Conservation (phyloP, 371 early-diverging fungal genomes). For the Synchytrium microbalum region DNA sequence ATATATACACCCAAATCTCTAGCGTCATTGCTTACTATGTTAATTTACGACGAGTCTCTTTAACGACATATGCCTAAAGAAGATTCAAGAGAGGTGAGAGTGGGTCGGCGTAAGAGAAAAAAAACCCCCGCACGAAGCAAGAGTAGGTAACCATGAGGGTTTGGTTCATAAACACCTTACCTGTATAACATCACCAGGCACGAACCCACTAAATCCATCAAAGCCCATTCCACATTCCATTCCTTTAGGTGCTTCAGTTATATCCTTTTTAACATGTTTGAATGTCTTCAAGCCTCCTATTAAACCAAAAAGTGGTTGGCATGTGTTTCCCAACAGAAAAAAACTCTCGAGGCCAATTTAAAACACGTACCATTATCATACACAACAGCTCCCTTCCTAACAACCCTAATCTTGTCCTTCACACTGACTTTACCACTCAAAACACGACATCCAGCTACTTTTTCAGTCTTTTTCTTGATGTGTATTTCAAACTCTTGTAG, state of each 20-base stretch:
- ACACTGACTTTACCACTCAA: conserved; percentile 62
- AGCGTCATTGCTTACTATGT: too few relatives aligned
- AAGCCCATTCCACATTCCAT: conserved; percentile 88
- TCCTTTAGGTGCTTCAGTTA: conserved; percentile 79
- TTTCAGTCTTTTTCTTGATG: conserved; percentile 52
- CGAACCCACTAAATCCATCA: conserved; percentile 63
- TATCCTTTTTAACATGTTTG: conserved; percentile 78
- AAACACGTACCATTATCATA: conserved; percentile 42
- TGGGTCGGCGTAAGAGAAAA: too few relatives aligned
- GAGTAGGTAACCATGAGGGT: too few relatives aligned
- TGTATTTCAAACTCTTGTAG: conserved; percentile 72
- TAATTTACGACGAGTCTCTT: neutral
- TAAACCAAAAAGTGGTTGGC: neutral
- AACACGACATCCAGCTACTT: conserved; percentile 82
- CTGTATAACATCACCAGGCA: conserved; percentile 77
- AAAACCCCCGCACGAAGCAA: too few relatives aligned
- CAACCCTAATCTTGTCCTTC: conserved; percentile 54
- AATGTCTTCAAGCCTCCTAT: conserved; percentile 34
- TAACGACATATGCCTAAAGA: neutral
- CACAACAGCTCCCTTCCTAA: conserved; percentile 57
- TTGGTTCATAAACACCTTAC: neutral
- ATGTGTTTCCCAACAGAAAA: too few relatives aligned
- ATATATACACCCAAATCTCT: too few relatives aligned
- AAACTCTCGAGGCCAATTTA: neutral
- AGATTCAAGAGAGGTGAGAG: too few relatives aligned